Base-by-base conservation (phyloP, 352 stramenopile species). In the Phytophthora aleatoria region DNA sequence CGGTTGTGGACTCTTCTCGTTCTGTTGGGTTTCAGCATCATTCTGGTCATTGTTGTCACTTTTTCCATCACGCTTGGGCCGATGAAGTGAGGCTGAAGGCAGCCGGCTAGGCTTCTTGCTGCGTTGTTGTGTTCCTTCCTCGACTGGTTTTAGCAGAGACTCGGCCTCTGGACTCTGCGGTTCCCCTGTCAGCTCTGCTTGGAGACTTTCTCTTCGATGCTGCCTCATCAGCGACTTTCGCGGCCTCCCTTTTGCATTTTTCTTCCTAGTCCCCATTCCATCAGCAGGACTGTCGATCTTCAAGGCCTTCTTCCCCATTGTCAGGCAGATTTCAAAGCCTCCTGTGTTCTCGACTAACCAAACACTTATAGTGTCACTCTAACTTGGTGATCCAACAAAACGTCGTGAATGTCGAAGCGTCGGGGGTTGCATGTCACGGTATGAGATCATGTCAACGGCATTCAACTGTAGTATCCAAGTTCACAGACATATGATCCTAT, bases 111-210 rank as follows among this genome's bases (percentile, higher is more conserved):
- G 20, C 20, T 20, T 20, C 20, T 20, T 20, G 9, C 6, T 44
- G 5, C 24, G 26, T 26, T 57, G 45, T 31, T 42, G 15, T 31
- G n/a, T 10, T 24, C 7, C n/a, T 7, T 58, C 28, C 16, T 52
- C n/a, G n/a, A 62, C 42, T 15, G 56, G 62, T 20, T 73, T 44
- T 12, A 90, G 56, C 9, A 87, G 48, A 3, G 79, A 71, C 28
- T 85, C 74, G 5, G 65, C 73, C 12, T 69, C 54, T 5, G 77
- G 69, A 52, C 48, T 73, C 20, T 56, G 44, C 11, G 39, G 53
- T 57, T 61, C 26, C 0, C 64, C 51, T 8, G 45, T 11, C n/a
- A 50, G 12, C 55, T 66, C 53, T 41, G 50, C 45, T 31, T 53
- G 50, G 16, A 63, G 44, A 27, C 47, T 60, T 50, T 61, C 36